phyloP scores from a whole-genome alignment of 2,329 filamentous ascomycete genomes.

The Hypoxylon sp. region DNA sequence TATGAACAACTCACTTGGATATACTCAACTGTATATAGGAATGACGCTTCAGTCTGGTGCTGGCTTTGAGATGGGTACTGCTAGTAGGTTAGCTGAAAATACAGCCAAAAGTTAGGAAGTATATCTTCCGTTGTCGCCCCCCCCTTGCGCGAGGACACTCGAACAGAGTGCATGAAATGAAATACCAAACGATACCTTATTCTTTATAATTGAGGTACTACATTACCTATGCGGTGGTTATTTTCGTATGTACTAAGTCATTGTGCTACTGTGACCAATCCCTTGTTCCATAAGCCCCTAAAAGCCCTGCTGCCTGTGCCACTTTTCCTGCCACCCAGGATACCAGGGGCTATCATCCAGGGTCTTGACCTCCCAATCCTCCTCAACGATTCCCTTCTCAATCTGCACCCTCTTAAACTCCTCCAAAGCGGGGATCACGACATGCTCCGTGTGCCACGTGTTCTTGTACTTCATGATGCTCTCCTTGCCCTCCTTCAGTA shows the following conservation, averaged over 20 bases:
- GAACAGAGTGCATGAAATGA: not conserved
- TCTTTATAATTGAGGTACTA: too few relatives aligned
- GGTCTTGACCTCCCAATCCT: constrained; percentile 76
- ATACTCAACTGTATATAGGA: constrained; percentile 32
- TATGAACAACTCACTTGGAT: constrained; percentile 12
- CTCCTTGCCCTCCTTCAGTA: constrained; percentile 78
- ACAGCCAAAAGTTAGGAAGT: not conserved
- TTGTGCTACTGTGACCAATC: not conserved
- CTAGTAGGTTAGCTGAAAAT: not conserved
- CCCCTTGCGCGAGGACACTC: not conserved
- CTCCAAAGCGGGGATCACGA: constrained; percentile 74
- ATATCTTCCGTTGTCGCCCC: not conserved
- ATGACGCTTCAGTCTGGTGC: not conserved
- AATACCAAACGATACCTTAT: not conserved
- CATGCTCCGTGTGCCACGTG: constrained; percentile 83
- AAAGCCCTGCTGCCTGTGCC: constrained; percentile 59
- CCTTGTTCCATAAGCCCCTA: constrained; percentile 15
- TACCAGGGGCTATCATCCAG: constrained; percentile 83
- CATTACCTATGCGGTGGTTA: too few relatives aligned
- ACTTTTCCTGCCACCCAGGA: constrained; percentile 81
- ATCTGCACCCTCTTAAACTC: constrained; percentile 76
- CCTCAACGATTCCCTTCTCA: constrained; percentile 69
- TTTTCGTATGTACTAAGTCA: not conserved
- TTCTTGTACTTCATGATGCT: constrained; percentile 83
- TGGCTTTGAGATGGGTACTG: not conserved